phyloP scores from a whole-genome alignment of 108 stramenopile genomes.

The Skeletonema costatum region DNA sequence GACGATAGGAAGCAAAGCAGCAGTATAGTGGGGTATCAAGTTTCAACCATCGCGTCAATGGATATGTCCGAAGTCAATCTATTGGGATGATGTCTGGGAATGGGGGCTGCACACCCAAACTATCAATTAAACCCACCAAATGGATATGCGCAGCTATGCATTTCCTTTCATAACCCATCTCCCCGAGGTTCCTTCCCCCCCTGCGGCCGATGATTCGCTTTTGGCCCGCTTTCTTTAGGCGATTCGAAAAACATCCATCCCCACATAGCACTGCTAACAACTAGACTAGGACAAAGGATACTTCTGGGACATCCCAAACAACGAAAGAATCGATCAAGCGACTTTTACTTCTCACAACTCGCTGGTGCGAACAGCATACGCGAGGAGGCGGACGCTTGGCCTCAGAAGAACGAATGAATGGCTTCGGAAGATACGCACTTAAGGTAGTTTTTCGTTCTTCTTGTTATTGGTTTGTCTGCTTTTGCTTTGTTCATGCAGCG shows the following conservation, averaged over 20 bases:
- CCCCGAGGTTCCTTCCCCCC: slow-evolving; percentile 65
- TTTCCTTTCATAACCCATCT: slow-evolving; percentile 25
- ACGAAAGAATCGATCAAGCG: too few species aligned
- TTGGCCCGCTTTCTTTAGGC: too few species aligned
- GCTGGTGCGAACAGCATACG: too few species aligned
- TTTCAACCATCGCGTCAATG: slow-evolving; percentile 19
- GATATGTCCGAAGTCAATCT: slow-evolving; percentile 15
- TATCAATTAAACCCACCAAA: slow-evolving; percentile 1
- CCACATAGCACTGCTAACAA: too few species aligned
- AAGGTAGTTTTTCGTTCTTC: slow-evolving; percentile 37
- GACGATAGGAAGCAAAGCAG: slow-evolving; percentile 11
- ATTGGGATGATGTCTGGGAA: slow-evolving; percentile 6
- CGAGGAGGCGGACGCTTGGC: too few species aligned
- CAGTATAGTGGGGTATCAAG: slow-evolving; percentile 8
- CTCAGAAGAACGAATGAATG: slow-evolving; percentile 36
- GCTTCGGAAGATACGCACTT: slow-evolving; percentile 48
- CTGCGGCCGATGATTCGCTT: slow-evolving; percentile 63
- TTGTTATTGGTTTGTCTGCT: not conserved
- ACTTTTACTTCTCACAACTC: too few species aligned
- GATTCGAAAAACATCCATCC: too few species aligned
- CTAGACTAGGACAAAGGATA: too few species aligned
- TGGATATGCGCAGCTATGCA: slow-evolving; percentile 23
- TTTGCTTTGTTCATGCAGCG: not conserved
- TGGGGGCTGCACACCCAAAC: not conserved
- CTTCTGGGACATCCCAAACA: too few species aligned